Evolutionary conservation across 257 asterid species (phyloP).

Genomic region (Salvia rosmarinus): DNA sequence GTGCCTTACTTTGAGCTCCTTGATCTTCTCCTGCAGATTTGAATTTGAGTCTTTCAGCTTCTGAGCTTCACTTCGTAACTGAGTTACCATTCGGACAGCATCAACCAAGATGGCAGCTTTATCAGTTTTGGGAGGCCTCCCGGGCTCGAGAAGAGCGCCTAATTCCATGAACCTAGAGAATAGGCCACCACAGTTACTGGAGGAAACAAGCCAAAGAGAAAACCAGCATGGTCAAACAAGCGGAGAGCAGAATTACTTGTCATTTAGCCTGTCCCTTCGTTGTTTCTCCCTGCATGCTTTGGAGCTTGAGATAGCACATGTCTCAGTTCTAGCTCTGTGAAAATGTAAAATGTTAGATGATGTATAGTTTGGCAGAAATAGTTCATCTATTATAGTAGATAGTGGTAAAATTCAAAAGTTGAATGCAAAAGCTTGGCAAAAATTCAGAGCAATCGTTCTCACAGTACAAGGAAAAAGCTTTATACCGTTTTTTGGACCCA

Average conservation of each 20-base stretch:
- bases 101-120: constrained; percentile 86
- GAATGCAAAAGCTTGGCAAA: constrained; percentile 9
- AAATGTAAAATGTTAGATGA: constrained; percentile 24
- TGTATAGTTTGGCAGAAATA: constrained; percentile 10
- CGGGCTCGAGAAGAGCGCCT: constrained; percentile 90
- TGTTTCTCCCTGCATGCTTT: constrained; percentile 94
- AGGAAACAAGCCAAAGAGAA: constrained; percentile 27
- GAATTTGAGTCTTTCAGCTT: constrained; percentile 79
- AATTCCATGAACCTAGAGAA: constrained; percentile 70
- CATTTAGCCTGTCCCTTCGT: constrained; percentile 87
- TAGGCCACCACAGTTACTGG: constrained; percentile 27
- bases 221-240: constrained; percentile 24
- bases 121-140: constrained; percentile 88
- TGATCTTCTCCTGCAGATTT: constrained; percentile 80
- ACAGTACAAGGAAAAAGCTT: constrained; percentile 19
- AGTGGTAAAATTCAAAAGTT: background rate
- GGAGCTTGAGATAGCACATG: constrained; percentile 69
- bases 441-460: constrained; percentile 14
- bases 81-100: constrained; percentile 86
- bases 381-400: background rate
- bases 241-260: constrained; percentile 55
- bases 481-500: constrained; percentile 73
- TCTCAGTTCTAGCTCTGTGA: constrained; percentile 64
- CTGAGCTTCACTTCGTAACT: constrained; percentile 76
- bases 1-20: constrained; percentile 79